Evolutionary conservation across 257 asterid genomes (phyloP), one percentile per base, ranked within the genome.

Genomic region (Lycium barbarum): DNA sequence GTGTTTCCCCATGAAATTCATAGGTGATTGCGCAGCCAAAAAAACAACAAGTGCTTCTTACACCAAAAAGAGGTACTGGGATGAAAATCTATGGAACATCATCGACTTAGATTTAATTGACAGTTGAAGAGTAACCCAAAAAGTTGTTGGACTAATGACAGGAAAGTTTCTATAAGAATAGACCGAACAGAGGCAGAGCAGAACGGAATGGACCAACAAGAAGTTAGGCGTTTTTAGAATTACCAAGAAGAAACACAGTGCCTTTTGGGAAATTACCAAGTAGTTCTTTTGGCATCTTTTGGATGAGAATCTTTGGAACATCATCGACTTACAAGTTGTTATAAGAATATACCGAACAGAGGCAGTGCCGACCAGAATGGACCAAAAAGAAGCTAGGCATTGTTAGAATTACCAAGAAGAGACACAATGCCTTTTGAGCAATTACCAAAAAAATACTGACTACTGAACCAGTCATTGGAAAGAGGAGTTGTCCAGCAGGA

Each of bases 61-160:
- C 57, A 72, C 80, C 80, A 10, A 18, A 72, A 72, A 9, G 58
- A 72, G 80, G 58, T 43, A 18, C 58, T 43, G 18, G 80, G 80
- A 43, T n/a, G 80, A 43, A 43, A 67, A 14, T 67, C 6, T 36
- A 6, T 15, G 51, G 51, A 67, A 67, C 6, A 72, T 72, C 80
- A 71, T 71, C 55, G 9, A 71, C 33, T 40, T 71, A 43, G 57
- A 72, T 72, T 72, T 22, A 45, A 20, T 13, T 20, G 61, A 47
- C 55, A 20, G n/a, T 73, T 73, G 59, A 73, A 43, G 55, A n/a
- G 57, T 70, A 43, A 43, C 57, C 7, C 2, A 71, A 71, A 18
- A 43, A 43, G 15, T n/a, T 43, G 33, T 71, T 71, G 35, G 33
- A 68, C 78, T 49, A 76, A 26, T 68, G 53, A 68, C 76, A 14